Percentiles rank a stretch among this genome's conserved stretches.
Evolutionary conservation across 2,329 filamentous ascomycete species (phyloP).

Genomic region (Epichloe amarillans): DNA sequence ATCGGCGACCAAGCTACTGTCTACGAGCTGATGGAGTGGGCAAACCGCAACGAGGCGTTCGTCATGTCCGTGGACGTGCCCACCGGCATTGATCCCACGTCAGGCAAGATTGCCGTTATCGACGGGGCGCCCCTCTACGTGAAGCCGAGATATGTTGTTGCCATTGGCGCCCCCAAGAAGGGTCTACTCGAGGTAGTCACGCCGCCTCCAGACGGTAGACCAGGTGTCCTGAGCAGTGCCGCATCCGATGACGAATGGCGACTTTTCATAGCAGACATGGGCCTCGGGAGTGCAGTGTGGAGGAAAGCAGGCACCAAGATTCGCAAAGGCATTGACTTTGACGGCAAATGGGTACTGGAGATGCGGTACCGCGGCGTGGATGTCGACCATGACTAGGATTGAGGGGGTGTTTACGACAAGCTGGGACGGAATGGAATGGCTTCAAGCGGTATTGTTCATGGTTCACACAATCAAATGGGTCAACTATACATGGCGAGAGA

Average conservation of each 20-base stretch:
- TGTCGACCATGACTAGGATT: constrained; percentile 12
- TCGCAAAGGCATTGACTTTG: constrained; percentile 78
- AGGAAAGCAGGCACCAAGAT: constrained; percentile 70
- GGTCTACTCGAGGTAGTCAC: constrained; percentile 69
- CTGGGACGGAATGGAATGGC: not conserved
- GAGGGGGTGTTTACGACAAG: not conserved
- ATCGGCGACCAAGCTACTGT: constrained; percentile 71
- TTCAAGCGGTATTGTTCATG: not conserved
- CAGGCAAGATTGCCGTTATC: constrained; percentile 50
- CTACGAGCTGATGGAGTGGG: constrained; percentile 86
- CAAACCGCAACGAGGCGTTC: constrained; percentile 72
- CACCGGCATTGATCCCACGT: constrained; percentile 71
- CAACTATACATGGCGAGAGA: too few relatives aligned
- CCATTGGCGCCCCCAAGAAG: constrained; percentile 74
- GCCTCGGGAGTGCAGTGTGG: constrained; percentile 71
- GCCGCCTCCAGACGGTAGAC: constrained; percentile 29
- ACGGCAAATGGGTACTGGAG: constrained; percentile 70
- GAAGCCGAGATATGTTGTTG: constrained; percentile 68
- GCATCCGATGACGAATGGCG: constrained; percentile 53
- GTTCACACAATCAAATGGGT: too few relatives aligned
- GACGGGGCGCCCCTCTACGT: constrained; percentile 73
- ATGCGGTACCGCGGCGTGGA: constrained; percentile 37
- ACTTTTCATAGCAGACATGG: constrained; percentile 75
- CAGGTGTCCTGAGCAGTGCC: constrained; percentile 15
- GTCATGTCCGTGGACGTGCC: constrained; percentile 85